phyloP scores from a whole-genome alignment of 306 rosid genomes.

The Spatholobus suberectus region DNA sequence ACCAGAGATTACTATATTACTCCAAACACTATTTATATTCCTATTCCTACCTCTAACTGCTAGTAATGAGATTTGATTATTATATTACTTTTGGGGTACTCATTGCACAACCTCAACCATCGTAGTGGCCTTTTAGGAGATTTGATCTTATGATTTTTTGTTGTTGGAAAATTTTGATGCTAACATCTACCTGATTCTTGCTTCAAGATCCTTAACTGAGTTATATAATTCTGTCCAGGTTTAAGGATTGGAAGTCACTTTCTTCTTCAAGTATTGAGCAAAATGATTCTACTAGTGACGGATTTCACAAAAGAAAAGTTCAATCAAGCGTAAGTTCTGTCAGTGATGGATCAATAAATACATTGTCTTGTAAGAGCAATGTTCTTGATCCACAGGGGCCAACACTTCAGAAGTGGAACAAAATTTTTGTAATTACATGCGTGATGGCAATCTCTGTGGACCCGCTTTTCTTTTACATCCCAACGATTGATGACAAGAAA shows the following conservation, averaged over 20 bases:
- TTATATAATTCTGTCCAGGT: conserved; percentile 50
- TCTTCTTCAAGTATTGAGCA: conserved; percentile 50
- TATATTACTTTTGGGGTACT: not conserved
- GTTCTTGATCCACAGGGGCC: conserved; percentile 84
- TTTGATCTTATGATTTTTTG: not conserved
- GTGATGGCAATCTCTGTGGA: conserved; percentile 81
- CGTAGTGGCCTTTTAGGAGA: not conserved
- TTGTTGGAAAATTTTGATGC: not conserved
- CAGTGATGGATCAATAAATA: conserved; percentile 41
- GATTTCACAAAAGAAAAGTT: conserved; percentile 39
- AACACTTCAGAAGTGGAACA: conserved; percentile 87
- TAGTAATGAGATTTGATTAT: not conserved
- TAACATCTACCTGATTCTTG: conserved; percentile 23
- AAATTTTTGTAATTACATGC: conserved; percentile 75
- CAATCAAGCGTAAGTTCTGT: conserved; percentile 47
- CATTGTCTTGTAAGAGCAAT: conserved; percentile 37
- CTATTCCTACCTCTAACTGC: not conserved
- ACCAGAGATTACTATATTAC: not conserved
- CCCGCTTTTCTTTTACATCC: conserved; percentile 81
- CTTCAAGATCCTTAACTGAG: not conserved
- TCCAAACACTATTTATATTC: not conserved
- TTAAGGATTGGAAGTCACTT: conserved; percentile 67
- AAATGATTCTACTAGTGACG: conserved; percentile 39
- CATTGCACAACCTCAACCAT: not conserved
- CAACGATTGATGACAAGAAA: conserved; percentile 34